Percentiles rank a stretch among this genome's conserved stretches.
These are phyloP conservation scores for Globisporangium megalacanthum DNA, from an alignment of 352 stramenopile species.

Conservation along the genomic window DNA sequence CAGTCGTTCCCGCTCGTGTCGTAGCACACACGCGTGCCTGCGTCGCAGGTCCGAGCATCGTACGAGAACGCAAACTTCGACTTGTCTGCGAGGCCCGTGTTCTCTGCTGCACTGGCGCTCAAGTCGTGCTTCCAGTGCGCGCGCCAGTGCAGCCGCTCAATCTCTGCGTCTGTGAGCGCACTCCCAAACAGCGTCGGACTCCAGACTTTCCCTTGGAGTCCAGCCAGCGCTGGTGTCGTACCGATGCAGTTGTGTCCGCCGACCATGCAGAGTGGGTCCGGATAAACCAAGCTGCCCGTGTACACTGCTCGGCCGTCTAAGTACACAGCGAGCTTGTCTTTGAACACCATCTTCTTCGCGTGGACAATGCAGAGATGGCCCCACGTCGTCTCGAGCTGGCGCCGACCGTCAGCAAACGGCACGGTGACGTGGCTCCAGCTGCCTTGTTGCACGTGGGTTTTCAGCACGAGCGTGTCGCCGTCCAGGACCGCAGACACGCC, in stretches of 20 bases:
- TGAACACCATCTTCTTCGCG: conserved; percentile 87
- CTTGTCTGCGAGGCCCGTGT: conserved; percentile 56
- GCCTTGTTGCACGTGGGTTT: conserved; percentile 37
- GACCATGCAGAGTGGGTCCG: conserved; percentile 59
- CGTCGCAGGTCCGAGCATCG: conserved; percentile 65
- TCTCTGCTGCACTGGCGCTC: conserved; percentile 54
- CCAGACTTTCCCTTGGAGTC: conserved; percentile 67
- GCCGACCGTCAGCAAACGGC: conserved; percentile 40
- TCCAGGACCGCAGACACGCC: conserved; percentile 60
- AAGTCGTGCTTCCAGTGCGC: conserved; percentile 73
- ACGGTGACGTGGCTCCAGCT: conserved; percentile 47
- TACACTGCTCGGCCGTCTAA: conserved; percentile 55
- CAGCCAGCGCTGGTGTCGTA: conserved; percentile 36
- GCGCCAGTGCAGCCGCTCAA: conserved; percentile 68
- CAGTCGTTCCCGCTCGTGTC: conserved; percentile 76
- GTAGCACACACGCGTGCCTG: conserved; percentile 44
- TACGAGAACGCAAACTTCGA: conserved; percentile 80
- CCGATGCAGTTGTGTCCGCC: conserved; percentile 73
- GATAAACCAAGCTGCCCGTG: conserved; percentile 65
- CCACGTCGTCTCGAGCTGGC: conserved; percentile 53
- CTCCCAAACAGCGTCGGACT: conserved; percentile 72
- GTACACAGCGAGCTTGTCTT: conserved; percentile 77
- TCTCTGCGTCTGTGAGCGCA: conserved; percentile 51
- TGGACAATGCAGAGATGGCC: conserved; percentile 77
- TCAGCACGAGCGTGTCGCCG: conserved; percentile 47